Evolutionary conservation across 805 yeast genomes (phyloP).

Genomic region (Candida tammaniensis): DNA sequence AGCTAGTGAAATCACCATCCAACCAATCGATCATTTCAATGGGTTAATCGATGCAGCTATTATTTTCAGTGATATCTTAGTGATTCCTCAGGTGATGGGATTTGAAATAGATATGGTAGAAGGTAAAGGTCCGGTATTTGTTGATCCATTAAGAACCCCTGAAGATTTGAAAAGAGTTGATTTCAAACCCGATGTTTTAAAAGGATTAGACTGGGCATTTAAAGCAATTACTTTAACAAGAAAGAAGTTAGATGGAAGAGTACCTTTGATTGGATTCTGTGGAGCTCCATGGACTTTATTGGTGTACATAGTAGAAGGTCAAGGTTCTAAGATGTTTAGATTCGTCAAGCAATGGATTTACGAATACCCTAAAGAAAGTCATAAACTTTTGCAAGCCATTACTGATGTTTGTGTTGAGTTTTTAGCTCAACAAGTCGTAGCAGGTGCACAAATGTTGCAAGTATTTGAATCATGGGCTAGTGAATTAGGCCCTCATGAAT

Average conservation of each 20-base stretch:
- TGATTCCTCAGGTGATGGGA: slow-evolving; percentile 98
- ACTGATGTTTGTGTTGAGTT: slow-evolving; percentile 91
- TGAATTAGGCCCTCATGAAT: slow-evolving; percentile 88
- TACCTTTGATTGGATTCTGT: slow-evolving; percentile 90
- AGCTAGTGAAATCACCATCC: slow-evolving; percentile 92
- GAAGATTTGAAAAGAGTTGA: slow-evolving; percentile 60
- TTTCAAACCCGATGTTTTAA: slow-evolving; percentile 65
- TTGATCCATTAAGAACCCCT: slow-evolving; percentile 77
- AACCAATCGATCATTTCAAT: slow-evolving; percentile 85
- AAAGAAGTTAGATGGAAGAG: slow-evolving; percentile 79
- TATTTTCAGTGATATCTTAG: slow-evolving; percentile 91
- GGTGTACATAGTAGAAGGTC: slow-evolving; percentile 98
- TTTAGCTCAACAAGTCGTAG: slow-evolving; percentile 88
- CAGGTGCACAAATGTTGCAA: slow-evolving; percentile 98
- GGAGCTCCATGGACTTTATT: slow-evolving; percentile 98
- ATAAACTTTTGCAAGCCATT: slow-evolving; percentile 66
- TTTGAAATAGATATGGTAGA: slow-evolving; percentile 92
- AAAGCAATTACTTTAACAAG: slow-evolving; percentile 92
- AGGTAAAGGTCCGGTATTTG: slow-evolving; percentile 91
- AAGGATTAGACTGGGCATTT: slow-evolving; percentile 91
- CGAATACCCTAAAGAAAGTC: slow-evolving; percentile 69
- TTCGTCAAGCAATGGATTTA: slow-evolving; percentile 92
- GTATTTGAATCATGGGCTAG: slow-evolving; percentile 99
- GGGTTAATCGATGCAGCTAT: slow-evolving; percentile 96
- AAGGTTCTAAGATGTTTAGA: slow-evolving; percentile 88